Percentiles rank a stretch among this genome's conserved stretches.
Evolutionary conservation across 2,329 filamentous ascomycete genomes (phyloP).

Genomic region (Diplocarpon mali): DNA sequence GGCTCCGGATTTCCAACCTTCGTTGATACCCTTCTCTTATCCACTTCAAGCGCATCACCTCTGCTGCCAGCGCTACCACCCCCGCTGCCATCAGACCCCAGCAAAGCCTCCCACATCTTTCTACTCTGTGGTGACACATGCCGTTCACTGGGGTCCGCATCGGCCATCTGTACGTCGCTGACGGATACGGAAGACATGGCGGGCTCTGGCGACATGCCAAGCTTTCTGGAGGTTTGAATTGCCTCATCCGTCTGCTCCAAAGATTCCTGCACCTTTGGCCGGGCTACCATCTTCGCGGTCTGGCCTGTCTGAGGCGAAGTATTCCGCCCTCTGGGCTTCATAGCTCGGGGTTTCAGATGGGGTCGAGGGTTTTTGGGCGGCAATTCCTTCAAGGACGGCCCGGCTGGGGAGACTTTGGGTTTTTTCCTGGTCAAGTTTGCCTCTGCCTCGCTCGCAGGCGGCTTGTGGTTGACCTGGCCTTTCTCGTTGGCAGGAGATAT

Average conservation of each 20-base stretch:
- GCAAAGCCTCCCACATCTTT: conserved; percentile 22
- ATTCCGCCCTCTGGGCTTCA: conserved; percentile 2
- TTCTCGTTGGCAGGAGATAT: neutral
- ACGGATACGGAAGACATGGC: conserved; percentile 11
- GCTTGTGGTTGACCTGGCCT: conserved; percentile 1
- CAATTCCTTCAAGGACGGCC: neutral
- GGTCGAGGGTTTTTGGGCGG: neutral
- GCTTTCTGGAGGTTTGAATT: conserved; percentile 6
- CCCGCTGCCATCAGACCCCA: conserved; percentile 14
- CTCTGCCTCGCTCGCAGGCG: neutral
- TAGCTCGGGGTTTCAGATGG: conserved; percentile 1
- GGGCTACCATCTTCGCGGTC: conserved; percentile 11
- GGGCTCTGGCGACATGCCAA: conserved; percentile 3
- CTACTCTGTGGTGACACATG: conserved; percentile 21
- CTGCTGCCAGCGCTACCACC: neutral
- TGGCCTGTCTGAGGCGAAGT: conserved; percentile 9
- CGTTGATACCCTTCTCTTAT: too few relatives aligned
- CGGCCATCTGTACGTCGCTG: conserved; percentile 18
- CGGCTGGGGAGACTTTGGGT: conserved; percentile 19
- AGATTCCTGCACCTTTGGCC: conserved; percentile 12
- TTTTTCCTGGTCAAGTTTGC: conserved; percentile 18
- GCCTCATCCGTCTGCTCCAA: neutral
- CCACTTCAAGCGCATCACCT: neutral
- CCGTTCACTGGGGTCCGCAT: conserved; percentile 9
- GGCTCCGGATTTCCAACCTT: neutral